These are phyloP conservation scores for Rhododendron molle DNA, from an alignment of 148 eudicot species.

Conservation along the genomic window DNA sequence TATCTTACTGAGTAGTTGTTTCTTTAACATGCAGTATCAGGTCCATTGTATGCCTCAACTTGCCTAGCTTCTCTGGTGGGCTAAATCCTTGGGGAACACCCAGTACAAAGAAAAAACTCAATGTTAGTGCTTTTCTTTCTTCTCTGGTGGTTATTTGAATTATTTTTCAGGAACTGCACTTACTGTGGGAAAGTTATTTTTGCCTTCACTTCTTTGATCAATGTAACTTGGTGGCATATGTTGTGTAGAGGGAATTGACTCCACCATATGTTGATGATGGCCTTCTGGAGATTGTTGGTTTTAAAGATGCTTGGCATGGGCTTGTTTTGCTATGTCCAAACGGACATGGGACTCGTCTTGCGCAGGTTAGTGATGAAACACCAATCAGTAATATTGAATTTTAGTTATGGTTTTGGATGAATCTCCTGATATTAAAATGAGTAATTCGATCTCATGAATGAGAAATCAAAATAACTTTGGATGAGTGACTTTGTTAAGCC, in stretches of 20 bases:
- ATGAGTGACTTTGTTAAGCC: background rate
- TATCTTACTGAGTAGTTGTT: background rate
- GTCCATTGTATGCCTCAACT: slow-evolving; percentile 89
- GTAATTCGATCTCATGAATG: background rate
- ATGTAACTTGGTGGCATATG: background rate
- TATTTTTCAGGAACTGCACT: background rate
- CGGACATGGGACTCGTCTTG: slow-evolving; percentile 98
- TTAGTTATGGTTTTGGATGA: background rate
- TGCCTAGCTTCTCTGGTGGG: slow-evolving; percentile 99
- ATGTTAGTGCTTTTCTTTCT: slow-evolving; percentile 36
- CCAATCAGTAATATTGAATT: background rate
- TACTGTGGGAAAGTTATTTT: background rate
- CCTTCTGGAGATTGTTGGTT: slow-evolving; percentile 86
- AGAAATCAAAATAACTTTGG: background rate
- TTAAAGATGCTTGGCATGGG: slow-evolving; percentile 98
- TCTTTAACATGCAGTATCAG: slow-evolving; percentile 56
- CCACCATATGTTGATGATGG: slow-evolving; percentile 90
- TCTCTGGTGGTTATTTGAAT: background rate
- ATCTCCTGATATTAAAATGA: background rate
- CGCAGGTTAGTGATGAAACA: slow-evolving; percentile 51
- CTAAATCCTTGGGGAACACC: slow-evolving; percentile 98
- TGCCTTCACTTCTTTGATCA: slow-evolving; percentile 4
- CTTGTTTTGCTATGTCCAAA: slow-evolving; percentile 75
- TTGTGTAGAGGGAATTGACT: slow-evolving; percentile 62
- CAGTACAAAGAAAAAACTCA: slow-evolving; percentile 42